These are phyloP conservation scores for Pulveroboletus ravenelii DNA, from an alignment of 768 basidiomycete species.

Conservation along the genomic window DNA sequence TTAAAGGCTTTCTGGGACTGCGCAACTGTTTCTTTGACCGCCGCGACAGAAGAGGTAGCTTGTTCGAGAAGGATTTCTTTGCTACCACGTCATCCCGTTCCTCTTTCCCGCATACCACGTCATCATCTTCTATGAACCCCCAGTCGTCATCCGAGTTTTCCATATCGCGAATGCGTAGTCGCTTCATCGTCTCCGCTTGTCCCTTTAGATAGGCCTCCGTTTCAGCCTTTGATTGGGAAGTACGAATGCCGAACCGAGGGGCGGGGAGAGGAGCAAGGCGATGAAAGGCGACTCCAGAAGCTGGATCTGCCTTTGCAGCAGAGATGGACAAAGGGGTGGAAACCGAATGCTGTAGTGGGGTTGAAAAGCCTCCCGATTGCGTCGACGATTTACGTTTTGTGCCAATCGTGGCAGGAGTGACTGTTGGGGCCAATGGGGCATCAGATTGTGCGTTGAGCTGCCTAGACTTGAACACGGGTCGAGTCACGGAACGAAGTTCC, in stretches of 20 bases:
- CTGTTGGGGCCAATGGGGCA: slow-evolving; percentile 4
- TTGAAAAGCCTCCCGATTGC: slow-evolving; percentile 45
- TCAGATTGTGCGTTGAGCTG: slow-evolving; percentile 25
- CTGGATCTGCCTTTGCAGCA: slow-evolving; percentile 28
- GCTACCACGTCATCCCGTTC: slow-evolving; percentile 33
- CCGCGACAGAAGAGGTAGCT: slow-evolving; percentile 20
- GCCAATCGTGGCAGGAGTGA: slow-evolving; percentile 40
- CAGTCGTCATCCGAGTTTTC: slow-evolving; percentile 44
- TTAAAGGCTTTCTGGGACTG: slow-evolving; percentile 27
- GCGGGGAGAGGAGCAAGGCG: slow-evolving; percentile 33
- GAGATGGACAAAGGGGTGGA: slow-evolving; percentile 38
- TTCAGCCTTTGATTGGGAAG: slow-evolving; percentile 34
- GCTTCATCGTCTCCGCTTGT: slow-evolving; percentile 63
- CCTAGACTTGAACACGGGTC: slow-evolving; percentile 37
- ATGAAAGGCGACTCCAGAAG: slow-evolving; percentile 33
- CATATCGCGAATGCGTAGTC: slow-evolving; percentile 55
- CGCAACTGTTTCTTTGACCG: slow-evolving; percentile 25
- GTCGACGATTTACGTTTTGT: slow-evolving; percentile 61
- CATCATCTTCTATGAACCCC: slow-evolving; percentile 38
- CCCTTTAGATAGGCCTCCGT: slow-evolving; percentile 37
- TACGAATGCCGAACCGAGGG: slow-evolving; percentile 26
- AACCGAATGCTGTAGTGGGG: slow-evolving; percentile 50
- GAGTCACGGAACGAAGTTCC: slow-evolving; percentile 35
- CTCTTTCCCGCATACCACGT: slow-evolving; percentile 50
- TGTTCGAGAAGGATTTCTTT: slow-evolving; percentile 33